Percentiles rank a stretch among this genome's conserved stretches.
Evolutionary conservation across 306 rosid species (phyloP).

Genomic region (Acacia confusa): DNA sequence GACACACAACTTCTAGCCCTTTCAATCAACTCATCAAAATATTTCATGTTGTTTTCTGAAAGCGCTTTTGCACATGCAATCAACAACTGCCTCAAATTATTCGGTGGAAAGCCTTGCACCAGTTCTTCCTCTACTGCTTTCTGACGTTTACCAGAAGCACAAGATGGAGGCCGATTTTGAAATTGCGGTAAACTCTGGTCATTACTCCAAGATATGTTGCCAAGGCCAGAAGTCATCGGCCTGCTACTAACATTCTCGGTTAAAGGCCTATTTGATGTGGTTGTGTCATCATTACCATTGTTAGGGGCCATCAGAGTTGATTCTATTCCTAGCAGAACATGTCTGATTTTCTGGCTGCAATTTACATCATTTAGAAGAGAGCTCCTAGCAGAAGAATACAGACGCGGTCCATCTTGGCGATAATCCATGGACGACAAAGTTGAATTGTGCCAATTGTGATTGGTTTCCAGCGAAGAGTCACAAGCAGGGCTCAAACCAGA

Average conservation of each 20-base stretch:
- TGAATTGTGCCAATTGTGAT: constrained; percentile 29
- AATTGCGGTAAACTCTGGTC: constrained; percentile 30
- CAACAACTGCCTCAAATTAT: constrained; percentile 62
- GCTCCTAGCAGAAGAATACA: constrained; percentile 40
- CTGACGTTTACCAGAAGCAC: constrained; percentile 46
- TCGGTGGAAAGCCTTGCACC: constrained; percentile 40
- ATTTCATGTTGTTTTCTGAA: constrained; percentile 45
- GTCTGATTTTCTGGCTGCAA: constrained; percentile 37
- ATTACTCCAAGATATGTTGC: constrained; percentile 48
- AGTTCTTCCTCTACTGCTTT: constrained; percentile 49
- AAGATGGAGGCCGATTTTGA: constrained; percentile 38
- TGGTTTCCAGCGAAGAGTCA: constrained; percentile 52
- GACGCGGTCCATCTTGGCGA: constrained; percentile 29
- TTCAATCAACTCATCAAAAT: constrained; percentile 54
- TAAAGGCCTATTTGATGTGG: constrained; percentile 35
- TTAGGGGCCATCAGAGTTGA: constrained; percentile 70
- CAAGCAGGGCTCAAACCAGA: constrained; percentile 51
- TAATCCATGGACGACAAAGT: constrained; percentile 35
- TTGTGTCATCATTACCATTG: constrained; percentile 44
- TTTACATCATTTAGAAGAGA: constrained; percentile 38
- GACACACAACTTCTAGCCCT: constrained; percentile 65
- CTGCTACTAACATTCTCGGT: constrained; percentile 41
- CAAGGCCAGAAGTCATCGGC: constrained; percentile 31
- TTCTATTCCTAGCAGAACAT: constrained; percentile 59
- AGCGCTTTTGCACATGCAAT: constrained; percentile 71